Conservation (phyloP, 257 asterid species). For the Misopates orontium region DNA sequence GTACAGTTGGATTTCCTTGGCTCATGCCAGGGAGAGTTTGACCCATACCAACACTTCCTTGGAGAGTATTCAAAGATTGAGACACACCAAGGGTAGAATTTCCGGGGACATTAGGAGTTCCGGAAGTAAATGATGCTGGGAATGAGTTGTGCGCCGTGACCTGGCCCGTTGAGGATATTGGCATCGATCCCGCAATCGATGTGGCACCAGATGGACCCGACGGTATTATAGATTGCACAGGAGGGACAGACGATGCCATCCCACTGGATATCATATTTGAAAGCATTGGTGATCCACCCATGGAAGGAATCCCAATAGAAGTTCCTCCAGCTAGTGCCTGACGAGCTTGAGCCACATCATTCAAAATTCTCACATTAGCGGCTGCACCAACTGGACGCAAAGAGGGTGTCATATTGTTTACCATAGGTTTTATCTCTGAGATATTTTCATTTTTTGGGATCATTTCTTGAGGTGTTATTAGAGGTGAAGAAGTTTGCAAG, state of each 20-base stretch:
- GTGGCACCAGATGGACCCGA: slow-evolving; percentile 65
- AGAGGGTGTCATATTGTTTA: slow-evolving; percentile 48
- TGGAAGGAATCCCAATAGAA: slow-evolving; percentile 66
- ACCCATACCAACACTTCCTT: slow-evolving; percentile 60
- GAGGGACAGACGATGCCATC: slow-evolving; percentile 68
- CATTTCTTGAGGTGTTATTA: slow-evolving; percentile 70
- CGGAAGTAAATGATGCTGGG: slow-evolving; percentile 61
- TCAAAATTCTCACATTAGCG: slow-evolving; percentile 80
- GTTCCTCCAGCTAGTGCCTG: slow-evolving; percentile 80
- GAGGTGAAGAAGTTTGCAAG: slow-evolving; percentile 87
- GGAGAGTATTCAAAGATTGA: slow-evolving; percentile 63
- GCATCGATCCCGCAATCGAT: slow-evolving; percentile 55
- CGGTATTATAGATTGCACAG: slow-evolving; percentile 67
- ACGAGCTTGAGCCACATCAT: slow-evolving; percentile 85
- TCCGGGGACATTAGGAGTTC: slow-evolving; percentile 49
- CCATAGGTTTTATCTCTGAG: slow-evolving; percentile 77
- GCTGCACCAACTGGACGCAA: slow-evolving; percentile 78
- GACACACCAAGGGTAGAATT: slow-evolving; percentile 59
- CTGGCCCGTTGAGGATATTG: slow-evolving; percentile 54
- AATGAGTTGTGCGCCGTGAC: slow-evolving; percentile 58
- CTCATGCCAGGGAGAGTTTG: slow-evolving; percentile 69
- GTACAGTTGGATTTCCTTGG: slow-evolving; percentile 63
- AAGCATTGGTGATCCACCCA: slow-evolving; percentile 80
- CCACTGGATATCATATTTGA: slow-evolving; percentile 91
- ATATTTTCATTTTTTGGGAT: slow-evolving; percentile 45